Conservation (phyloP, 495 filamentous ascomycete species). For the Penicillium fimorum region DNA sequence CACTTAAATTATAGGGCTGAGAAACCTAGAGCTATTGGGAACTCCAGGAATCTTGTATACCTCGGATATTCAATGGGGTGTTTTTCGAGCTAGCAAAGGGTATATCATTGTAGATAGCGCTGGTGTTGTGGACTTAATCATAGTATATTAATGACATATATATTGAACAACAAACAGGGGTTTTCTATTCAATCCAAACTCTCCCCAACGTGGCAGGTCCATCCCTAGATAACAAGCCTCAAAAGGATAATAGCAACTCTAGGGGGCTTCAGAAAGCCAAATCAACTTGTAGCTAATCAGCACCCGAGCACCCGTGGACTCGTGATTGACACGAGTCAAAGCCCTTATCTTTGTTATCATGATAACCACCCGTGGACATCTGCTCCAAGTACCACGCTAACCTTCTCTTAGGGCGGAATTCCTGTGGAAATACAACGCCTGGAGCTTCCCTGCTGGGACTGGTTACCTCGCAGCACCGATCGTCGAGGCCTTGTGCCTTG, state of each 20-base stretch:
- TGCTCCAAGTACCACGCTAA: background rate
- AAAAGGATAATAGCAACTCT: background rate
- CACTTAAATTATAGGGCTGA: background rate
- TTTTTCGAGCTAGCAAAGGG: background rate
- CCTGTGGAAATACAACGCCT: slow-evolving; percentile 26
- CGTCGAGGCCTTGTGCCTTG: slow-evolving; percentile 4
- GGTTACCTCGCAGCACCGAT: slow-evolving; percentile 18
- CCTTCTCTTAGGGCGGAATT: background rate
- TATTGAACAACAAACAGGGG: background rate
- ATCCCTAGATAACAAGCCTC: slow-evolving; percentile 4
- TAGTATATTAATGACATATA: background rate
- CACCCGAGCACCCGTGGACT: background rate
- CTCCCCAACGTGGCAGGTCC: slow-evolving; percentile 3
- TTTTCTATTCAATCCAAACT: background rate
- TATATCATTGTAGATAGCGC: background rate
- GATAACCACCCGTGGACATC: background rate
- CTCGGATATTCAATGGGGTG: background rate
- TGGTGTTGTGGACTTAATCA: background rate
- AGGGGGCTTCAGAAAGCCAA: background rate
- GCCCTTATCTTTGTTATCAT: slow-evolving; percentile 8
- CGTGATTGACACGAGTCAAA: background rate
- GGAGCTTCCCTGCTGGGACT: slow-evolving; percentile 35
- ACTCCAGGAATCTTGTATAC: background rate
- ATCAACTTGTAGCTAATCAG: background rate
- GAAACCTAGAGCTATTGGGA: background rate